Evolutionary conservation across 2,329 filamentous ascomycete genomes (phyloP).

Genomic region (Aspergillus uvarum): DNA sequence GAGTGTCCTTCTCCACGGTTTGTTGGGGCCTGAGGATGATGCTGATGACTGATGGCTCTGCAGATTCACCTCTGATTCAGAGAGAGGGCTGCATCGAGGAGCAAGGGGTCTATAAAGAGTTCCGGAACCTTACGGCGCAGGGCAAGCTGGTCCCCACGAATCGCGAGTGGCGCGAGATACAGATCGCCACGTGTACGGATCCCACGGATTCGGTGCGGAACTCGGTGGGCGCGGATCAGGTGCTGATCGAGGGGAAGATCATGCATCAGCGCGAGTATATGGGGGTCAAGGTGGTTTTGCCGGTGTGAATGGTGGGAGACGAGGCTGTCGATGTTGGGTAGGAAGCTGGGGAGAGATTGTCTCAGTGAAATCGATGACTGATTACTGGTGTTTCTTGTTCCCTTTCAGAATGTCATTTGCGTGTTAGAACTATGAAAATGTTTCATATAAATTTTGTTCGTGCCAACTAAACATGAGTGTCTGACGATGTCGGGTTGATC

Average conservation of each 20-base stretch:
- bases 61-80: conserved; percentile 41
- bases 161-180: conserved; percentile 51
- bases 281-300: conserved; percentile 48
- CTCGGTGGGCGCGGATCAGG: conserved; percentile 44
- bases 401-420: too few species aligned
- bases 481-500: too few species aligned
- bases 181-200: conserved; percentile 47
- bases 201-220: conserved; percentile 45
- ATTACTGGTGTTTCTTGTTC: too few species aligned
- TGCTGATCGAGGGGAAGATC: conserved; percentile 46
- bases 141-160: conserved; percentile 49
- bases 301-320: conserved; percentile 32
- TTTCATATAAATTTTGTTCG: too few species aligned
- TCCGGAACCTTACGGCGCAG: conserved; percentile 43
- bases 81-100: conserved; percentile 45
- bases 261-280: conserved; percentile 51
- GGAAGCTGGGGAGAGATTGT: too few species aligned
- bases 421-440: too few species aligned
- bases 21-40: neutral
- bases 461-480: too few species aligned
- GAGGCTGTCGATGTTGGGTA: too few species aligned
- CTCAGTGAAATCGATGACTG: too few species aligned
- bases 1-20: neutral
- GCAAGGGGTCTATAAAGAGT: conserved; percentile 50
- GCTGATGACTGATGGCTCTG: neutral